These are phyloP conservation scores for Cyclostephanos tholiformis DNA, from an alignment of 108 stramenopile genomes.

Conservation along the genomic window DNA sequence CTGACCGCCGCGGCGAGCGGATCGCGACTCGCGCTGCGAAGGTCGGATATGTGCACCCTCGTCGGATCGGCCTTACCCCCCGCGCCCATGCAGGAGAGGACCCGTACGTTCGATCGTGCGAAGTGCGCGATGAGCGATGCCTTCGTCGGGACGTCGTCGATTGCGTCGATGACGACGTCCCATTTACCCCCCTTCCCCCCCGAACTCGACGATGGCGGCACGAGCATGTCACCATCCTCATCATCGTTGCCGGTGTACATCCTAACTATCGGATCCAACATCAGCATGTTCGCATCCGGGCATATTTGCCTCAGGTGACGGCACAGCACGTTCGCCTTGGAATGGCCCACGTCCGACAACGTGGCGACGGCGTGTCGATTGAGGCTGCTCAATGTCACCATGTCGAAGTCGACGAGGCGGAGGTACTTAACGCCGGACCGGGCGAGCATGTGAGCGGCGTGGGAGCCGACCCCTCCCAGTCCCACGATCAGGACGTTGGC, in stretches of 20 bases:
- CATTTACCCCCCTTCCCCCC: slow-evolving; percentile 43
- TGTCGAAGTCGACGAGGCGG: slow-evolving; percentile 98
- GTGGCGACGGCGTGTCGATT: slow-evolving; percentile 99
- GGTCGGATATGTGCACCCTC: slow-evolving; percentile 88
- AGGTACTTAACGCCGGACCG: slow-evolving; percentile 87
- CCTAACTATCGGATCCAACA: slow-evolving; percentile 61
- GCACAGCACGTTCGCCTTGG: slow-evolving; percentile 84
- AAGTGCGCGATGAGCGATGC: slow-evolving; percentile 87
- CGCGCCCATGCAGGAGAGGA: slow-evolving; percentile 95
- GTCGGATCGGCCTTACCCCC: slow-evolving; percentile 97
- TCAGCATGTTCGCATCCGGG: slow-evolving; percentile 51
- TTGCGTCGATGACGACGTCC: slow-evolving; percentile 96
- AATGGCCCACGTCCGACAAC: slow-evolving; percentile 88
- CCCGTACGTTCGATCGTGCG: slow-evolving; percentile 66
- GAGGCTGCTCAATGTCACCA: slow-evolving; percentile 94
- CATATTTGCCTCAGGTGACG: slow-evolving; percentile 65
- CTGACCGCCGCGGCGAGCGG: slow-evolving; percentile 89
- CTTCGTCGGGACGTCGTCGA: slow-evolving; percentile 99
- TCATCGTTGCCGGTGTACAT: slow-evolving; percentile 74
- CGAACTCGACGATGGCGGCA: background rate
- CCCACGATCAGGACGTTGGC: slow-evolving; percentile 80
- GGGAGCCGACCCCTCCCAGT: slow-evolving; percentile 96
- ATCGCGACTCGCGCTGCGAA: slow-evolving; percentile 84
- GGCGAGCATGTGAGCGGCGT: slow-evolving; percentile 94
- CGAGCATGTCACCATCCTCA: slow-evolving; percentile 63